Evolutionary conservation across 345 rosid genomes (phyloP).

Genomic region (Populus tremula): DNA sequence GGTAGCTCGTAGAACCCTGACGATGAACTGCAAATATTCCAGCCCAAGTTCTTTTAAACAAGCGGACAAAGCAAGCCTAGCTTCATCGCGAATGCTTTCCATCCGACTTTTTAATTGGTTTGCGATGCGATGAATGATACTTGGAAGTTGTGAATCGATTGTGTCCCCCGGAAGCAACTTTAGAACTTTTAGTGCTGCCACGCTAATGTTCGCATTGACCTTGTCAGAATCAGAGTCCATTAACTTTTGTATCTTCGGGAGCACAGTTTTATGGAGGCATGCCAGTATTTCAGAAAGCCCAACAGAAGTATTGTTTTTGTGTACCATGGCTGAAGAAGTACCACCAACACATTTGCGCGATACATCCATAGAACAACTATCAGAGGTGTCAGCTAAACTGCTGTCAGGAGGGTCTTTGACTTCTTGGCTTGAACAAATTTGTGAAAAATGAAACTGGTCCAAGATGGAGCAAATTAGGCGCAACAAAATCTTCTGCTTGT

Average conservation of each 20-base stretch:
- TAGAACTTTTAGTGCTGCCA: conserved; percentile 75
- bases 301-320: conserved; percentile 20
- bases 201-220: conserved; percentile 58
- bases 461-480: conserved; percentile 67
- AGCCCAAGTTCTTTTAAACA: conserved; percentile 89
- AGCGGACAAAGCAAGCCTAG: conserved; percentile 77
- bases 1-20: conserved; percentile 57
- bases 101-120: conserved; percentile 67
- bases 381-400: conserved; percentile 13
- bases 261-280: conserved; percentile 55
- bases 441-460: conserved; percentile 69
- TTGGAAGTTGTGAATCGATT: conserved; percentile 72
- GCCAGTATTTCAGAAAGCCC: conserved; percentile 44
- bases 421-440: conserved; percentile 34
- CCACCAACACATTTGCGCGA: background rate
- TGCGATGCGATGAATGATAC: conserved; percentile 64
- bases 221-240: conserved; percentile 60
- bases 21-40: conserved; percentile 67
- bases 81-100: conserved; percentile 70
- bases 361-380: background rate
- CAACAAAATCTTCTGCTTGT: conserved; percentile 65
- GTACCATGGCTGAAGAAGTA: conserved; percentile 20
- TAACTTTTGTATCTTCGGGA: conserved; percentile 68
- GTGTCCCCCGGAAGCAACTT: conserved; percentile 80
- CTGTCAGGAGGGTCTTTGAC: conserved; percentile 18